Percentiles rank a stretch among this genome's conserved stretches.
These are phyloP conservation scores for Avena sativa DNA, from an alignment of 176 grass and related monocot species.

Conservation along the genomic window DNA sequence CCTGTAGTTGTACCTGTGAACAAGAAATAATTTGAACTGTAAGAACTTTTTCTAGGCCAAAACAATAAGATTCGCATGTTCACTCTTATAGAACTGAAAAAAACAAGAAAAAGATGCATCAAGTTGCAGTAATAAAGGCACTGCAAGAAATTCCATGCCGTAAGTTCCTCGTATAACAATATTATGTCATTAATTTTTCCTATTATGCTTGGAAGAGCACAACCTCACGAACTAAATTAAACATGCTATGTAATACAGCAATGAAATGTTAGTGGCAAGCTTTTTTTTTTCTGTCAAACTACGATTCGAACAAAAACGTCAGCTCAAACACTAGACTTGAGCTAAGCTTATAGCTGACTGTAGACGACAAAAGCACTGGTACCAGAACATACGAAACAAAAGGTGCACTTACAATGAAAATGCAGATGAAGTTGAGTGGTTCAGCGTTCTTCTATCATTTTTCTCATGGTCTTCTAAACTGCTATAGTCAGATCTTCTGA, in stretches of 20 bases:
- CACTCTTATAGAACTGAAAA: neutral
- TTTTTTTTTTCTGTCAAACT: no score
- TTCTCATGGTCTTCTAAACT: conserved; percentile 59
- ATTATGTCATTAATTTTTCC: neutral
- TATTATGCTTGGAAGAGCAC: conserved; percentile 20
- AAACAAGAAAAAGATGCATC: neutral
- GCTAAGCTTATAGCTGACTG: neutral
- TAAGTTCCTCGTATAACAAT: no score
- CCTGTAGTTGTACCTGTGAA: conserved; percentile 76
- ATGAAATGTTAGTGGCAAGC: no score
- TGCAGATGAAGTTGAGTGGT: conserved; percentile 90
- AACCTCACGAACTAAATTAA: neutral
- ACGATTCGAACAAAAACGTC: no score
- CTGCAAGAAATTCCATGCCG: no score
- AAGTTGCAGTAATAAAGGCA: no score
- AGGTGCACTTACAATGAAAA: conserved; percentile 81
- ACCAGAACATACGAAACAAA: neutral
- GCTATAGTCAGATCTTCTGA: conserved; percentile 78
- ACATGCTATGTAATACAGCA: neutral
- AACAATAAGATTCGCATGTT: conserved; percentile 22
- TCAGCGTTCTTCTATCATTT: conserved; percentile 69
- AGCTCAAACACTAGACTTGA: neutral
- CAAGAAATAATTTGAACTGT: conserved; percentile 26
- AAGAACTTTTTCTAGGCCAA: conserved; percentile 14
- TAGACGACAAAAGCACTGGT: neutral